These are phyloP conservation scores for Coprinopsis marcescibilis DNA, from an alignment of 768 basidiomycete species.

Conservation along the genomic window DNA sequence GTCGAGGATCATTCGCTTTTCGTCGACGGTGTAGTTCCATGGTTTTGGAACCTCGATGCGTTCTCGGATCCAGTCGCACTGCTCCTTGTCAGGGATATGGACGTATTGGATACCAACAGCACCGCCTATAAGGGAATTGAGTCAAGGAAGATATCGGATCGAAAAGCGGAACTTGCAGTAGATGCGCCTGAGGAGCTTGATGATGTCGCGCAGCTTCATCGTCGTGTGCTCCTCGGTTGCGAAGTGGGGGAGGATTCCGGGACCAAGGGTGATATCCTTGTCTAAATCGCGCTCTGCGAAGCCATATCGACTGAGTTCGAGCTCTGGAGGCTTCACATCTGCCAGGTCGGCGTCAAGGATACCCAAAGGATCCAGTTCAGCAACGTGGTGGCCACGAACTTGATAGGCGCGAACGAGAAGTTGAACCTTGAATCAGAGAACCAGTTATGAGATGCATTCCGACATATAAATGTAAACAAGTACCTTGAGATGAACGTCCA, in stretches of 20 bases:
- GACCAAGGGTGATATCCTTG: constrained; percentile 90
- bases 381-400: constrained; percentile 96
- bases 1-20: constrained; percentile 98
- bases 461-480: constrained; percentile 13
- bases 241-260: constrained; percentile 95
- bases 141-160: neutral
- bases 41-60: constrained; percentile 93
- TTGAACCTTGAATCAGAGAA: constrained; percentile 63
- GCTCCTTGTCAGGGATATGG: constrained; percentile 97
- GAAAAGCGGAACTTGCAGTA: constrained; percentile 64
- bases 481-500: constrained; percentile 95
- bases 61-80: constrained; percentile 99
- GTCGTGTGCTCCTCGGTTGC: constrained; percentile 79
- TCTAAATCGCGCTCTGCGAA: constrained; percentile 93
- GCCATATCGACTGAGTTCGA: constrained; percentile 91
- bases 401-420: constrained; percentile 97
- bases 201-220: constrained; percentile 89
- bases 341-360: constrained; percentile 87
- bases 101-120: constrained; percentile 87
- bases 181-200: constrained; percentile 83
- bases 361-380: constrained; percentile 92
- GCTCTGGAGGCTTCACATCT: constrained; percentile 74
- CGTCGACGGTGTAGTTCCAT: constrained; percentile 96
- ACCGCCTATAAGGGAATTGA: constrained; percentile 49
- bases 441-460: neutral